Evolutionary conservation across 768 basidiomycete species (phyloP).

Genomic region (Phaeolepiota aurea): DNA sequence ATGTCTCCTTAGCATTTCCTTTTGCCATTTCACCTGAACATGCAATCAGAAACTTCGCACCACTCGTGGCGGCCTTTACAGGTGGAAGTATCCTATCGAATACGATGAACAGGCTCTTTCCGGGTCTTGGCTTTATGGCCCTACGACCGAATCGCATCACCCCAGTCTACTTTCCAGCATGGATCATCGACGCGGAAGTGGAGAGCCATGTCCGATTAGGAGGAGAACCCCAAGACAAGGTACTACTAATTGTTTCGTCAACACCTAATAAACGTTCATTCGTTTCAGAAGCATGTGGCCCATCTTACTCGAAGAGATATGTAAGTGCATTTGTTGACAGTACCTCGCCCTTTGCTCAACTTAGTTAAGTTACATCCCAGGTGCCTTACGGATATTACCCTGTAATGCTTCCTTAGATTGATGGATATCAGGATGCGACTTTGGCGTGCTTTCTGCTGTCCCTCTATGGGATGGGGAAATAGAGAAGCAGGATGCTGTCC

Average conservation of each 20-base stretch:
- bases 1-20: conserved; percentile 33
- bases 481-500: conserved; percentile 19
- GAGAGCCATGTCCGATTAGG: too few species aligned
- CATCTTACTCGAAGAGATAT: conserved; percentile 6
- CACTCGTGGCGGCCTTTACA: conserved; percentile 18
- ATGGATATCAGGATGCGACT: conserved; percentile 29
- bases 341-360: too few species aligned
- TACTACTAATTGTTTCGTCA: neutral
- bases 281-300: neutral
- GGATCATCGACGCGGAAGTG: conserved; percentile 51
- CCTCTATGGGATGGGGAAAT: conserved; percentile 21
- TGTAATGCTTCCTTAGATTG: neutral
- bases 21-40: conserved; percentile 39
- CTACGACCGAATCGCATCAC: conserved; percentile 36
- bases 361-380: conserved; percentile 41
- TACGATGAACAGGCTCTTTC: conserved; percentile 25
- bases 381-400: too few species aligned
- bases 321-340: too few species aligned
- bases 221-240: too few species aligned
- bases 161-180: conserved; percentile 55
- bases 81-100: conserved; percentile 18
- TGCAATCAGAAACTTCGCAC: conserved; percentile 31
- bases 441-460: conserved; percentile 35
- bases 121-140: conserved; percentile 26
- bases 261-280: neutral